Conservation (phyloP, 2,329 filamentous ascomycete species). For the Xylaria arbuscula region DNA sequence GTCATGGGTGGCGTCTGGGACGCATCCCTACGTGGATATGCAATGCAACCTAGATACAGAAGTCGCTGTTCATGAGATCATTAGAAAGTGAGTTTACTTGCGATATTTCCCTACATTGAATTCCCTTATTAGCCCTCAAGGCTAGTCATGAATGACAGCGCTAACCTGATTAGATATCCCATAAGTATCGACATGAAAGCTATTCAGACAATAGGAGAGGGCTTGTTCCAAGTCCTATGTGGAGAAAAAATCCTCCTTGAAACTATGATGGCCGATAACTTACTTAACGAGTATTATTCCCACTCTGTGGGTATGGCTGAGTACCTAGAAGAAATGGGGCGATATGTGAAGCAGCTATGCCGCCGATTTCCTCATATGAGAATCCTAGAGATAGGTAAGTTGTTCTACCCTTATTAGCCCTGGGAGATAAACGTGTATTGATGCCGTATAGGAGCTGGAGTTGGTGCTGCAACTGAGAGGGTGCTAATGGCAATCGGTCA, state of each 20-base stretch:
- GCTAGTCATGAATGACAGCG: no score
- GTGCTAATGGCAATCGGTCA: conserved; percentile 20
- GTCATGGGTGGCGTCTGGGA: not conserved
- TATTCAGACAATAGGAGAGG: no score
- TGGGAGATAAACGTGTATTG: no score
- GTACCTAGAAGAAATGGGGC: conserved; percentile 33
- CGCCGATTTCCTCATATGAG: conserved; percentile 48
- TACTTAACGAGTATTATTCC: conserved; percentile 44
- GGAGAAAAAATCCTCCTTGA: not conserved
- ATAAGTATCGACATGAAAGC: no score
- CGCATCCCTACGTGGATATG: not conserved
- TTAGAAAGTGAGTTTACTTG: not conserved
- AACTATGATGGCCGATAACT: not conserved
- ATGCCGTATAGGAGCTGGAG: conserved; percentile 42
- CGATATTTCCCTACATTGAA: no score
- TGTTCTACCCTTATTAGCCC: no score
- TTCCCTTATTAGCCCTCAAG: no score
- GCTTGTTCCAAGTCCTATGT: no score
- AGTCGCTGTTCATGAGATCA: not conserved
- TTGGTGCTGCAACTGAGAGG: conserved; percentile 13
- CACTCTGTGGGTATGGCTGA: conserved; percentile 29
- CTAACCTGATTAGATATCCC: no score
- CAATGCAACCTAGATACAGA: conserved; percentile 2
- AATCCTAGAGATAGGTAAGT: conserved; percentile 52
- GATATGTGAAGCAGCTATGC: conserved; percentile 49